Percentiles rank a stretch among this genome's conserved stretches.
phyloP scores from a whole-genome alignment of 2,329 filamentous ascomycete species.

The Monosporascus sp. region DNA sequence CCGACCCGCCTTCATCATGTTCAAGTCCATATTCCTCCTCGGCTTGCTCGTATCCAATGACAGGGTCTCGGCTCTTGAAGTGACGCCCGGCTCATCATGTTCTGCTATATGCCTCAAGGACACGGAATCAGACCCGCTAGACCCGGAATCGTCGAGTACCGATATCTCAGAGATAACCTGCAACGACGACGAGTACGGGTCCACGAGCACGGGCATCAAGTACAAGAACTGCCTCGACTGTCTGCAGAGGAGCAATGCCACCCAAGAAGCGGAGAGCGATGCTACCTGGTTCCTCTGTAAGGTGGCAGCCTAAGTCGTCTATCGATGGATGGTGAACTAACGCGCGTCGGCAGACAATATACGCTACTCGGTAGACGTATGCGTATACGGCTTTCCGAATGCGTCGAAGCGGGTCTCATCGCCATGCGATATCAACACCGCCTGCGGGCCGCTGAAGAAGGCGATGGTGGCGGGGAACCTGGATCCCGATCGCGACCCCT shows the following conservation, averaged over 20 bases:
- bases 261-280: conserved; percentile 35
- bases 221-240: conserved; percentile 44
- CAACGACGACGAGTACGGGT: conserved; percentile 34
- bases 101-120: conserved; percentile 41
- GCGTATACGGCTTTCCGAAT: conserved; percentile 35
- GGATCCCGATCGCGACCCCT: conserved; percentile 19
- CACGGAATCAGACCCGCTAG: conserved; percentile 24
- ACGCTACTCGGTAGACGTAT: conserved; percentile 42
- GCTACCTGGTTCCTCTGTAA: conserved; percentile 44
- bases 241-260: conserved; percentile 38
- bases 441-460: conserved; percentile 35
- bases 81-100: conserved; percentile 48
- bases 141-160: conserved; percentile 35
- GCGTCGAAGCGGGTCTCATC: conserved; percentile 30
- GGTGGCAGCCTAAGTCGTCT: conserved; percentile 7
- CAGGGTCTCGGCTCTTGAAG: conserved; percentile 31
- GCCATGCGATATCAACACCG: conserved; percentile 37
- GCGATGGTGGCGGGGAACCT: conserved; percentile 31
- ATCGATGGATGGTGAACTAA: conserved; percentile 9
- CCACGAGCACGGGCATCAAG: conserved; percentile 34
- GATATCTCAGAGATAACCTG: conserved; percentile 43
- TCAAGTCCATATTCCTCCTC: conserved; percentile 8
- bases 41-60: conserved; percentile 11
- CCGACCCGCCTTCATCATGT: conserved; percentile 1
- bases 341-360: conserved; percentile 40